Evolutionary conservation across 139 green algal genomes (phyloP).

Genomic region (Tetratostichococcus sp.): DNA sequence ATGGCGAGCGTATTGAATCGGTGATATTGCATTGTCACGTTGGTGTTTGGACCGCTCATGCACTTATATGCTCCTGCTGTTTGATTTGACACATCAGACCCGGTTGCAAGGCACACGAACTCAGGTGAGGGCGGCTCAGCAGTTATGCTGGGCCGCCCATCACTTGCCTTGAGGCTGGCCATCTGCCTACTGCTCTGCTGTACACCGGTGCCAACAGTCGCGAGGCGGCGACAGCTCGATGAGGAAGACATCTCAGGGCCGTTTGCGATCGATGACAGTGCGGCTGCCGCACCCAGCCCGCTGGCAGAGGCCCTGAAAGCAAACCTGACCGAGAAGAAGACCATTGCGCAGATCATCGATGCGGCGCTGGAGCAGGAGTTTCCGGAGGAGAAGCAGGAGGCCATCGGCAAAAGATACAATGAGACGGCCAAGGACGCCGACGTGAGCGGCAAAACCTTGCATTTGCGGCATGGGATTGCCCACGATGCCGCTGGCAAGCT

Average conservation of each 20-base stretch:
- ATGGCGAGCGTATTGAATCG: too few relatives aligned
- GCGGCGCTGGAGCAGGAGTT: constrained; percentile 66
- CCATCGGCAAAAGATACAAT: constrained; percentile 56
- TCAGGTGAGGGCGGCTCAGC: neutral
- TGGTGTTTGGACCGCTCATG: too few relatives aligned
- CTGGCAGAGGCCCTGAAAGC: neutral
- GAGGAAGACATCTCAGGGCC: constrained; percentile 2
- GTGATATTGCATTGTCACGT: too few relatives aligned
- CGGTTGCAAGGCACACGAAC: too few relatives aligned
- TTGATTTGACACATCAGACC: too few relatives aligned
- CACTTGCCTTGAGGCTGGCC: neutral
- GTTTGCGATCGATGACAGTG: neutral
- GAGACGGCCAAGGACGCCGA: constrained; percentile 45
- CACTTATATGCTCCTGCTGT: too few relatives aligned
- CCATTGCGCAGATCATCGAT: constrained; percentile 50
- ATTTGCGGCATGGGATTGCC: too few relatives aligned
- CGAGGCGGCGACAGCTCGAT: neutral
- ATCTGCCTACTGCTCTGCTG: neutral
- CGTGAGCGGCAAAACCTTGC: constrained; percentile 11
- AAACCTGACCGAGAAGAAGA: constrained; percentile 22
- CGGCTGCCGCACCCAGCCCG: neutral
- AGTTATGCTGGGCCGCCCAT: neutral
- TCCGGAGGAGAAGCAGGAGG: constrained; percentile 37
- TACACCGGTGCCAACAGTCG: neutral
- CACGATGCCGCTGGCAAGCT: too few relatives aligned